These are phyloP conservation scores for Candida railenensis DNA, from an alignment of 805 yeast genomes.

Conservation along the genomic window DNA sequence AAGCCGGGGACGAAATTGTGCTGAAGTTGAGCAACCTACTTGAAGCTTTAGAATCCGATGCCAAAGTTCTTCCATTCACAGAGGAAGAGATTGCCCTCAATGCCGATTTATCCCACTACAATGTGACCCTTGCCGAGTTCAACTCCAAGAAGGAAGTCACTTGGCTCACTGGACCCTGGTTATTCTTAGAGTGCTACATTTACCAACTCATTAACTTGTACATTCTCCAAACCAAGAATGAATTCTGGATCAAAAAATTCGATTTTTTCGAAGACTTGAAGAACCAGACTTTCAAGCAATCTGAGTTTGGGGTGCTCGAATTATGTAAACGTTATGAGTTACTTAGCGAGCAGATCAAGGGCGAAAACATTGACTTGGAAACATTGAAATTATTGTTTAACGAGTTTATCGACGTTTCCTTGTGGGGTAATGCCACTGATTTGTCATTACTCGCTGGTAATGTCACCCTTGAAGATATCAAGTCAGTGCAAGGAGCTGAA, in stretches of 20 bases:
- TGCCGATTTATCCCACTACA: slow-evolving; percentile 54
- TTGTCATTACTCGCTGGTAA: slow-evolving; percentile 85
- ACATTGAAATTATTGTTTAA: slow-evolving; percentile 59
- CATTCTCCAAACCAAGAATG: slow-evolving; percentile 31
- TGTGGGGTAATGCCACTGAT: slow-evolving; percentile 99
- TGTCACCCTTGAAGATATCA: slow-evolving; percentile 79
- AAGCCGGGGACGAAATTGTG: slow-evolving; percentile 50
- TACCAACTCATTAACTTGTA: slow-evolving; percentile 62
- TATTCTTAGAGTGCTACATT: slow-evolving; percentile 79
- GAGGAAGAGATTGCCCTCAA: slow-evolving; percentile 40
- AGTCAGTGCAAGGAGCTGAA: slow-evolving; percentile 86
- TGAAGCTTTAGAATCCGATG: slow-evolving; percentile 41
- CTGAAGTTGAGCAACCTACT: slow-evolving; percentile 43
- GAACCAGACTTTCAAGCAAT: slow-evolving; percentile 69
- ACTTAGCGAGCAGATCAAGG: slow-evolving; percentile 28
- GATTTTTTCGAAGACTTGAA: slow-evolving; percentile 77
- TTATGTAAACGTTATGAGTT: slow-evolving; percentile 60
- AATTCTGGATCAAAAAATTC: slow-evolving; percentile 49
- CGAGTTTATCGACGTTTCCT: slow-evolving; percentile 82
- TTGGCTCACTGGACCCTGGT: slow-evolving; percentile 91
- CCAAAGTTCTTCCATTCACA: slow-evolving; percentile 25
- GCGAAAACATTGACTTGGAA: slow-evolving; percentile 32
- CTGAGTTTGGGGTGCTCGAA: slow-evolving; percentile 77
- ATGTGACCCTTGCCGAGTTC: slow-evolving; percentile 46
- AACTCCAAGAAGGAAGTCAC: slow-evolving; percentile 34